Evolutionary conservation across 2,329 filamentous ascomycete genomes (phyloP).

Genomic region (Magnaporthales sp.): DNA sequence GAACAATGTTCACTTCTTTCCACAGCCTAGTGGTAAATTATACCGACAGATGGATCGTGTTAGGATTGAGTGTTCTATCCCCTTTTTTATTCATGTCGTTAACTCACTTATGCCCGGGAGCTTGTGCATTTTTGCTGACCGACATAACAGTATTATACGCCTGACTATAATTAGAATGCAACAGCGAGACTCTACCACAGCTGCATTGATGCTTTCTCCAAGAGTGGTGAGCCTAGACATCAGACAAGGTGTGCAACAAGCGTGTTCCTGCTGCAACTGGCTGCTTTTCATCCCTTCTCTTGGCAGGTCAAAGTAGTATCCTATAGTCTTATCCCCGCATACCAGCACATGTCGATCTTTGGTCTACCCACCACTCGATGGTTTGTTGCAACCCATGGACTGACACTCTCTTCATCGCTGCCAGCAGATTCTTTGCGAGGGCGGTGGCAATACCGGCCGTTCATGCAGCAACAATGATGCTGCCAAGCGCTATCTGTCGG

Average conservation of each 20-base stretch:
- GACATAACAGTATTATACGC: background rate
- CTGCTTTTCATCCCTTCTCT: background rate
- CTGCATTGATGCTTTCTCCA: background rate
- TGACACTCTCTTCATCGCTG: background rate
- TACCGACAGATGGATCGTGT: background rate
- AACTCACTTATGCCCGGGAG: background rate
- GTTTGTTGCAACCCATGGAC: background rate
- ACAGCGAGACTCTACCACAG: background rate
- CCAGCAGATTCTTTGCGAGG: too few species aligned
- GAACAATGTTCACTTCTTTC: background rate
- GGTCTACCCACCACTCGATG: background rate
- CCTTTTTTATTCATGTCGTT: background rate
- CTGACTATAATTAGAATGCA: background rate
- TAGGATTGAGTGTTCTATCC: background rate
- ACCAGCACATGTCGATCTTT: background rate
- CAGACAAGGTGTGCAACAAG: background rate
- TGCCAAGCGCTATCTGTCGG: background rate
- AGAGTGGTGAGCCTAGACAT: background rate
- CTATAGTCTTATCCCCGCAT: too few species aligned
- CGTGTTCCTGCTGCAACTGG: background rate
- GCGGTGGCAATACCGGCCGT: too few species aligned
- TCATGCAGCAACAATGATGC: background rate
- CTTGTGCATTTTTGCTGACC: background rate
- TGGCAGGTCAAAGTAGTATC: background rate
- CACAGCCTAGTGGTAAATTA: background rate